Evolutionary conservation across 1,284 basidiomycete species (phyloP), one percentile per base, ranked within the genome.

Genomic region (Sanghuangporus baumii): DNA sequence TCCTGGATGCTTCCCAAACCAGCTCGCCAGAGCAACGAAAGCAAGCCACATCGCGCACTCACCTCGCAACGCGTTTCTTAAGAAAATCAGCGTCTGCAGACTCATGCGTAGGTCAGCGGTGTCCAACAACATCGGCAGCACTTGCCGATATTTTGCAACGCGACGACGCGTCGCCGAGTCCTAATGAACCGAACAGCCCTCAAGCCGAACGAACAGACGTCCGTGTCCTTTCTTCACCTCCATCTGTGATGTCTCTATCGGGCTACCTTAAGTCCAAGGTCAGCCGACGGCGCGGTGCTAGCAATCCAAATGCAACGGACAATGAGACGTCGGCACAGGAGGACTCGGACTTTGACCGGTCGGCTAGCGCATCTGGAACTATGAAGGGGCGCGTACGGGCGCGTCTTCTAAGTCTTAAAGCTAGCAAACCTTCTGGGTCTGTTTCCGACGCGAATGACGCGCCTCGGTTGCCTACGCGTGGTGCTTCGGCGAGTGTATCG

Each of bases 1-100:
- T 54, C 37, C 16, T 37, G 20, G 52, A 55, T 16, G 48, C 46
- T 41, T 62, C 64, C 2, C 26, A 43, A 26, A 54, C 38, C 46
- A 36, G 55, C 59, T n/a, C 48, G 34, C 52, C 55, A n/a, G 55
- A 61, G 37, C 40, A 52, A 40, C 37, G 16, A 6, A 55, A 46
- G 46, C 58, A 38, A 51, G 26, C 34, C 37, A 36, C 58, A 14
- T n/a, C 26, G 11, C 59, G 36, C 41, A 41, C 59, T 40, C 57
- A 55, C 37, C 47, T 55, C 31, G 52, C 67, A 31, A 70, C 78
- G 31, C 74, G 76, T 60, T 74, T 69, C 65, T 79, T 89, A 59
- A 80, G 86, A 67, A 90, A 90, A 74, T 88, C 88, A 26, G 73
- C 88, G 65, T 91, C 89, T 26, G 87, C 85, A 64, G 89, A 91